phyloP scores from a whole-genome alignment of 768 basidiomycete species.

The Leccinum broughii region DNA sequence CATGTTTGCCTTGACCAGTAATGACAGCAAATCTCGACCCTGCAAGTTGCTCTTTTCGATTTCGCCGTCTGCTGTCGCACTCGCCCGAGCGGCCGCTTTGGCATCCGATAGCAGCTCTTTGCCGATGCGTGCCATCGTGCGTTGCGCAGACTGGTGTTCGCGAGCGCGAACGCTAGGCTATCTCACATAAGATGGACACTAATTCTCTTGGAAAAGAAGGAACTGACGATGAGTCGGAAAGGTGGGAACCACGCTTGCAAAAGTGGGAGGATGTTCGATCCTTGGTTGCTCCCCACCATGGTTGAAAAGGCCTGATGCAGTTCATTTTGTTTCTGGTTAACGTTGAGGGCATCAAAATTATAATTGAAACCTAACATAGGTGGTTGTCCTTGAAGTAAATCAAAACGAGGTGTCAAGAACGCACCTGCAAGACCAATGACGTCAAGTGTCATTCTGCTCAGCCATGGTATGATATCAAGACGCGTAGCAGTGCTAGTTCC shows the following conservation, averaged over 20 bases:
- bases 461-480: conserved; percentile 35
- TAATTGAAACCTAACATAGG: conserved; percentile 38
- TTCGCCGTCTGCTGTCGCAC: conserved; percentile 25
- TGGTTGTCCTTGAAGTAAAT: not conserved
- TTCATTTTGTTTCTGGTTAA: conserved; percentile 26
- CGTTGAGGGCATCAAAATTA: conserved; percentile 33
- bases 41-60: conserved; percentile 36
- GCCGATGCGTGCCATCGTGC: conserved; percentile 52
- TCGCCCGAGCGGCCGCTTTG: conserved; percentile 39
- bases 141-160: conserved; percentile 28
- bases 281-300: conserved; percentile 15
- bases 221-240: conserved; percentile 41
- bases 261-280: conserved; percentile 26
- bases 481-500: conserved; percentile 6
- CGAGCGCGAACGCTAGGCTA: conserved; percentile 27
- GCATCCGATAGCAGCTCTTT: conserved; percentile 46
- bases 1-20: not conserved
- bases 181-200: not conserved
- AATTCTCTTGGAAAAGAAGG: not conserved
- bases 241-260: conserved; percentile 38
- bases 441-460: conserved; percentile 39
- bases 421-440: conserved; percentile 38
- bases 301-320: conserved; percentile 33
- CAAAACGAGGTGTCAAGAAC: conserved; percentile 5
- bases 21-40: conserved; percentile 52